phyloP scores from a whole-genome alignment of 2,329 filamentous ascomycete species.

The Penicillium sp. region DNA sequence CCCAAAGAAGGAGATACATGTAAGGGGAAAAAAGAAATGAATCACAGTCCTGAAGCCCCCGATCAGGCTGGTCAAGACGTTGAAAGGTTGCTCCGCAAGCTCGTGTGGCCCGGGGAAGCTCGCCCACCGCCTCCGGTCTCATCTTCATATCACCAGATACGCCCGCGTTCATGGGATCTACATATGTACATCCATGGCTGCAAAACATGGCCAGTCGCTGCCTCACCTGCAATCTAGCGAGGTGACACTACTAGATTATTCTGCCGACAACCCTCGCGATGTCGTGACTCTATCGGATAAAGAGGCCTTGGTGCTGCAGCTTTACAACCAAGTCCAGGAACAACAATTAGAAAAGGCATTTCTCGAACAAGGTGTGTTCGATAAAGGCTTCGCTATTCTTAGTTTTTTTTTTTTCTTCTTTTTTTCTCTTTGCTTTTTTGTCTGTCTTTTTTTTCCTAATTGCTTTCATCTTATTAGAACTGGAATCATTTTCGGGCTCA shows the following conservation, averaged over 20 bases:
- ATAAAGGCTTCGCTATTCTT: slow-evolving; percentile 2
- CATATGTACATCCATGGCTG: slow-evolving; percentile 35
- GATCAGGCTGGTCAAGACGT: slow-evolving; percentile 2
- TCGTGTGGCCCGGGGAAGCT: slow-evolving; percentile 10
- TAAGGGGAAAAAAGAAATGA: background rate
- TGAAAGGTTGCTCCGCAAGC: slow-evolving; percentile 2
- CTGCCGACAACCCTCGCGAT: slow-evolving; percentile 45
- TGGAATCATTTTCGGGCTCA: slow-evolving; percentile 45
- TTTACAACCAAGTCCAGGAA: slow-evolving; percentile 70
- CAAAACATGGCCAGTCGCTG: slow-evolving; percentile 27
- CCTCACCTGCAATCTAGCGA: slow-evolving; percentile 36
- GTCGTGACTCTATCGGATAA: slow-evolving; percentile 60
- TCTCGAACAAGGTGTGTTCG: slow-evolving; percentile 46
- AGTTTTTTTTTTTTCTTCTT: background rate
- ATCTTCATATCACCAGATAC: slow-evolving; percentile 30
- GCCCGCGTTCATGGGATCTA: slow-evolving; percentile 27
- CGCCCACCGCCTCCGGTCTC: slow-evolving; percentile 22
- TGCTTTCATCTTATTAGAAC: slow-evolving; percentile 22
- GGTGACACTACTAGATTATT: slow-evolving; percentile 39
- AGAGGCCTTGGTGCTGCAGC: slow-evolving; percentile 64
- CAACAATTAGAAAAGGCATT: slow-evolving; percentile 70
- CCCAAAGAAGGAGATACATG: slow-evolving; percentile 15
- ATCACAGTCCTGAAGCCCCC: slow-evolving; percentile 16
- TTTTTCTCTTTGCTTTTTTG: background rate
- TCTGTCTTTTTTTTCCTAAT: background rate